phyloP scores from a whole-genome alignment of 331 rosid genomes.

The Quercus lobata region DNA sequence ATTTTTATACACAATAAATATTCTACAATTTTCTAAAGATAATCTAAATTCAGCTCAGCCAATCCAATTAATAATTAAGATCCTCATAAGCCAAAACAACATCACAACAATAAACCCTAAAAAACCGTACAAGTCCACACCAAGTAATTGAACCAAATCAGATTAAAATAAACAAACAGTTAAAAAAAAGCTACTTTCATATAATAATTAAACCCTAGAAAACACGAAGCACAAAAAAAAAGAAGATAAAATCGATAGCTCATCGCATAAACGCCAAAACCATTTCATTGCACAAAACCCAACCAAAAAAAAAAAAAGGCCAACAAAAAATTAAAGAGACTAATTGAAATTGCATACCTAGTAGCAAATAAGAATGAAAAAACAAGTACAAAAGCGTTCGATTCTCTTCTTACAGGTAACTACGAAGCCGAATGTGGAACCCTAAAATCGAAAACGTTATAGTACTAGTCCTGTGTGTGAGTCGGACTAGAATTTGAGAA shows the following conservation, averaged over 20 bases:
- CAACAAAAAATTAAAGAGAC: neutral
- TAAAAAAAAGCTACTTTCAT: neutral
- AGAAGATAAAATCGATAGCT: neutral
- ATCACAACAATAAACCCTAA: neutral
- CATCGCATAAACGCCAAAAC: neutral
- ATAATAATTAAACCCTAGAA: neutral
- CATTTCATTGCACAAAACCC: neutral
- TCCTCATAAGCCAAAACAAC: neutral
- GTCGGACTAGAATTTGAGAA: neutral
- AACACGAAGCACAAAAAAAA: no score
- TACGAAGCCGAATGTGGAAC: neutral
- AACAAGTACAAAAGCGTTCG: neutral
- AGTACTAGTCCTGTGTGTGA: neutral
- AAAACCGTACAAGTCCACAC: neutral
- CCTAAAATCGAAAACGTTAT: neutral
- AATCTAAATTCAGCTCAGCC: neutral
- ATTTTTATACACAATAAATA: neutral
- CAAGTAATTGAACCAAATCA: neutral
- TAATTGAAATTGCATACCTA: conserved; percentile 8
- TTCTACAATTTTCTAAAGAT: neutral
- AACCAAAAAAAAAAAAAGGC: neutral
- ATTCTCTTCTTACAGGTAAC: neutral
- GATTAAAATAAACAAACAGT: neutral
- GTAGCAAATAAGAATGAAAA: neutral
- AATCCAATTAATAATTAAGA: neutral